Evolutionary conservation across 129 eudicot genomes (phyloP).

Genomic region (Scalesia atractyloides): DNA sequence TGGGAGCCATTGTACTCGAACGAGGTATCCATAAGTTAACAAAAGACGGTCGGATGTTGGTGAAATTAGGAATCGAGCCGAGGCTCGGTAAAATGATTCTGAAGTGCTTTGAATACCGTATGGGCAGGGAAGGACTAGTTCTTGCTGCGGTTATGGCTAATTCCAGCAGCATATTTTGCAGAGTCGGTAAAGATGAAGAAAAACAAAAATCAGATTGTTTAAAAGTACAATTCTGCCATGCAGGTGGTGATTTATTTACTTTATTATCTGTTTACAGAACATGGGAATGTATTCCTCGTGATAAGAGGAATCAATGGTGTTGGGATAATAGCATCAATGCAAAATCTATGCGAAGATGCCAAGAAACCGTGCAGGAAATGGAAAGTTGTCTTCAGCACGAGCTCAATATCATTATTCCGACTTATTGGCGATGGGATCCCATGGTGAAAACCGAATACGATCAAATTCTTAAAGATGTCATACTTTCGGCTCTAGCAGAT

Average conservation of each 20-base stretch:
- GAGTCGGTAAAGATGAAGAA: conserved; percentile 72
- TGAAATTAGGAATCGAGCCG: conserved; percentile 88
- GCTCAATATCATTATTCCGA: conserved; percentile 60
- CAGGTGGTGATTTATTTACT: conserved; percentile 84
- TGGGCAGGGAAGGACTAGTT: conserved; percentile 83
- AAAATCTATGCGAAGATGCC: conserved; percentile 84
- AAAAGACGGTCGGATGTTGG: conserved; percentile 51
- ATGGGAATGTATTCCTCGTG: conserved; percentile 66
- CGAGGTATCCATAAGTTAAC: conserved; percentile 53
- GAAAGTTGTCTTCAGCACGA: conserved; percentile 72
- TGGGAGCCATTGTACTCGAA: conserved; percentile 61
- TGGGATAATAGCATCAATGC: conserved; percentile 97
- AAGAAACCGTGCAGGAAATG: conserved; percentile 69
- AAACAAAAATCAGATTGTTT: conserved; percentile 77
- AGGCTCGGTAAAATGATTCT: conserved; percentile 80
- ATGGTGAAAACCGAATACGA: conserved; percentile 44
- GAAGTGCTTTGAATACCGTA: conserved; percentile 46
- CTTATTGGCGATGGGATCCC: conserved; percentile 79
- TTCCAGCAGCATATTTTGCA: conserved; percentile 87
- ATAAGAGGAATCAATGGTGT: conserved; percentile 71
- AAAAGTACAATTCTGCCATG: conserved; percentile 88
- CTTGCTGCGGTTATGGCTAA: conserved; percentile 97
- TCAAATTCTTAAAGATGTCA: conserved; percentile 43
- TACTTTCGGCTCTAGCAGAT: conserved; percentile 71
- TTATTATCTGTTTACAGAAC: conserved; percentile 72